Evolutionary conservation across 257 asterid species (phyloP), one percentile per base, ranked within the genome.

Genomic region (Scutellaria baicalensis): DNA sequence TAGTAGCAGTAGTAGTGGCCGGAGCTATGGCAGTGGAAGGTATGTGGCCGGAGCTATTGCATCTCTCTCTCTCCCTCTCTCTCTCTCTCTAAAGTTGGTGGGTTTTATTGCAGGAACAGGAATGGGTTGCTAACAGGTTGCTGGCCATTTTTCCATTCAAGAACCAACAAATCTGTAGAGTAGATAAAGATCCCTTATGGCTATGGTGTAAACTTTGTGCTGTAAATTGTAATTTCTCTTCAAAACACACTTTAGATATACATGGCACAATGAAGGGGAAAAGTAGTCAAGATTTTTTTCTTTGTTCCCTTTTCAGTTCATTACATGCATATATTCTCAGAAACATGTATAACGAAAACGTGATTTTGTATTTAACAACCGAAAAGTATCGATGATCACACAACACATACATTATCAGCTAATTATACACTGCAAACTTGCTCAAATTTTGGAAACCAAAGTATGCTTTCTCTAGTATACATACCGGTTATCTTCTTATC

Each of bases 401-500:
- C 33, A 1, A 3, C 33, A 1, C 51, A 45, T 12, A 45, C 12
- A 11, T 8, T 9, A 12, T 51, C 58, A 51, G 58, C 58, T 51
- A 52, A 52, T 8, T 20, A 9, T 20, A 35, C 40, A 55, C 61
- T 55, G 10, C 61, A 9, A 47, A 47, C 47, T n/a, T 64, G 35
- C 35, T 12, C 1, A 9, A 14, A 18, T 36, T 12, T 11, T 6
- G 21, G 16, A 55, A 40, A 14, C 5, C 27, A 42, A 43, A 44
- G 42, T 13, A 27, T 8, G 3, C 6, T 23, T 2, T 43, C 44
- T 42, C 65, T 74, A 44, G 33, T n/a, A 66, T 50, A 55, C 40
- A 43, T 21, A 54, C 6, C 1, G 17, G 13, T 8, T 13, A n/a
- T 93, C 97, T 69, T 82, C 77, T 89, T 89, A 75, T 91, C 99